phyloP scores from a whole-genome alignment of 768 basidiomycete species.

The Gautieria morchelliformis region DNA sequence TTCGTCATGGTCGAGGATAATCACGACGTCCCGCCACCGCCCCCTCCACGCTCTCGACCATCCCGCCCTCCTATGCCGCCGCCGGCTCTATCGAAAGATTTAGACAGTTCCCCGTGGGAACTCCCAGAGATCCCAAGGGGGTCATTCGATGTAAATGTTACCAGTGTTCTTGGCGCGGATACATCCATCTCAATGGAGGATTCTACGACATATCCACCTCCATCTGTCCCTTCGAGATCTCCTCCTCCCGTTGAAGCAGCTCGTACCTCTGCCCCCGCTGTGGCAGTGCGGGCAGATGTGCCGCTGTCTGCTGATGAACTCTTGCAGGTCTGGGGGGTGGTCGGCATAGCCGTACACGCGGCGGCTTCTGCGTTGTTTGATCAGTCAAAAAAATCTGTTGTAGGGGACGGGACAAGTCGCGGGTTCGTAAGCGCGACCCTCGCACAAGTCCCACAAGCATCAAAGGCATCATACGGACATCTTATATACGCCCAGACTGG shows the following conservation, averaged over 20 bases:
- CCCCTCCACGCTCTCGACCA: constrained; percentile 30
- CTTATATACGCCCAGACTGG: constrained; percentile 68
- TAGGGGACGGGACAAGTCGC: constrained; percentile 77
- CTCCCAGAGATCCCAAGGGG: constrained; percentile 50
- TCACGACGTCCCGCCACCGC: constrained; percentile 24
- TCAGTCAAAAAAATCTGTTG: constrained; percentile 64
- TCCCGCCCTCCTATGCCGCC: constrained; percentile 23
- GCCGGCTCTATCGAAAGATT: constrained; percentile 24
- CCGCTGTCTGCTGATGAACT: constrained; percentile 55
- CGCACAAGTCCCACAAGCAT: constrained; percentile 54
- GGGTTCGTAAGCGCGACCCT: constrained; percentile 70
- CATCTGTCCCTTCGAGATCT: constrained; percentile 17
- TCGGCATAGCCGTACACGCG: constrained; percentile 68
- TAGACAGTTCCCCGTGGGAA: constrained; percentile 51
- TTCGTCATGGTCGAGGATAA: constrained; percentile 59
- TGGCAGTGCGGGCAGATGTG: constrained; percentile 20
- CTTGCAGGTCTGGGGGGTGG: constrained; percentile 56
- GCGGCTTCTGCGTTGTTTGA: constrained; percentile 58
- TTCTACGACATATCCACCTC: constrained; percentile 27
- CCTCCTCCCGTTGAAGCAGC: constrained; percentile 13
- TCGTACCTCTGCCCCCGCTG: constrained; percentile 7
- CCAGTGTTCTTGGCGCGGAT: constrained; percentile 40
- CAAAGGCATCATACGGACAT: constrained; percentile 50
- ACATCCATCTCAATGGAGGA: constrained; percentile 47
- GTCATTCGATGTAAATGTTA: constrained; percentile 43